Percentiles rank a stretch among this genome's conserved stretches.
phyloP scores from a whole-genome alignment of 2,329 filamentous ascomycete genomes.

The Hirsutella rhossiliensis region DNA sequence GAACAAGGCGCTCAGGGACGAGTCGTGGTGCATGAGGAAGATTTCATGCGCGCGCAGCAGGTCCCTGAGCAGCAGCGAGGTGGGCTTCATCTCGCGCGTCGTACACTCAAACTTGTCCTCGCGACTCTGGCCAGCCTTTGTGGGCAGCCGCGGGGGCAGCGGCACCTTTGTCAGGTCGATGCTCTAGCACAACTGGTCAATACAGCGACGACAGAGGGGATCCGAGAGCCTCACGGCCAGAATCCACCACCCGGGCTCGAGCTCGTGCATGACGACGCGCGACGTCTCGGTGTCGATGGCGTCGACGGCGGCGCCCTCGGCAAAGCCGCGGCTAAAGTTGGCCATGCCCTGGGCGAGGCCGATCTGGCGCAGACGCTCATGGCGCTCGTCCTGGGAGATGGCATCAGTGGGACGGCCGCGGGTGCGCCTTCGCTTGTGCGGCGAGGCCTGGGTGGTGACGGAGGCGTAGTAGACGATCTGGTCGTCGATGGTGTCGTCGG shows the following conservation, averaged over 20 bases:
- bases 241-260: slow-evolving; percentile 93
- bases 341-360: slow-evolving; percentile 96
- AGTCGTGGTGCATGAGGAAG: slow-evolving; percentile 80
- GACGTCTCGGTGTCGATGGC: slow-evolving; percentile 85
- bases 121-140: slow-evolving; percentile 26
- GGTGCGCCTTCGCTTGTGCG: slow-evolving; percentile 28
- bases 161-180: slow-evolving; percentile 67
- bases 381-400: slow-evolving; percentile 53
- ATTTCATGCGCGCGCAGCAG: slow-evolving; percentile 69
- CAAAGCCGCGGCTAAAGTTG: slow-evolving; percentile 82
- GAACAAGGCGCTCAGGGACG: slow-evolving; percentile 60
- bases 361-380: slow-evolving; percentile 83
- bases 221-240: slow-evolving; percentile 55
- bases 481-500: slow-evolving; percentile 49
- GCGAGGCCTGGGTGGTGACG: slow-evolving; percentile 27
- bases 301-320: slow-evolving; percentile 63
- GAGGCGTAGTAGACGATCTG: slow-evolving; percentile 94
- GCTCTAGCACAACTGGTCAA: slow-evolving; percentile 13
- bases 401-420: slow-evolving; percentile 28
- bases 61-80: slow-evolving; percentile 66
- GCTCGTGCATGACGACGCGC: slow-evolving; percentile 71
- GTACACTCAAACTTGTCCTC: slow-evolving; percentile 62
- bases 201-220: too few species aligned
- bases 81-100: slow-evolving; percentile 76
- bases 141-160: slow-evolving; percentile 42